Evolutionary conservation across 352 stramenopile species (phyloP).

Genomic region (Globisporangium nunn): DNA sequence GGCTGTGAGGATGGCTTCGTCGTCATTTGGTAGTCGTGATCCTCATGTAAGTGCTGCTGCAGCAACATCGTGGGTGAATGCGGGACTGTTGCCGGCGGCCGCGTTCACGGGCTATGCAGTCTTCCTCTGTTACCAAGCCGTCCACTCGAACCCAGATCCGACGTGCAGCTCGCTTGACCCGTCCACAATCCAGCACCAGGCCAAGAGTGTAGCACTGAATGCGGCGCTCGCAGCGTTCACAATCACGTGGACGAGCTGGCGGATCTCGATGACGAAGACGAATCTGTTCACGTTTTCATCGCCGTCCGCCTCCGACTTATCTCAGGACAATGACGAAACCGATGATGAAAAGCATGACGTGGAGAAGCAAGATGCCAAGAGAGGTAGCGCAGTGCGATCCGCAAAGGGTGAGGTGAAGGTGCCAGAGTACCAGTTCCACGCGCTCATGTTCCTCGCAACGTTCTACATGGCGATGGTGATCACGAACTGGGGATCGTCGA

Average conservation of each 20-base stretch:
- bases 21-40: not conserved
- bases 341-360: not conserved
- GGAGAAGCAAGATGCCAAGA: conserved; percentile 2
- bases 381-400: not conserved
- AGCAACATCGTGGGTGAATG: conserved; percentile 56
- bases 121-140: conserved; percentile 64
- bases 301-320: conserved; percentile 8
- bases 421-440: conserved; percentile 69
- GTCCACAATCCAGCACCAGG: conserved; percentile 21
- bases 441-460: conserved; percentile 65
- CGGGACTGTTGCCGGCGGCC: conserved; percentile 49
- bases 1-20: not conserved
- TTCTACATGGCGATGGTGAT: conserved; percentile 83
- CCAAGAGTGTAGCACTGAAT: conserved; percentile 40
- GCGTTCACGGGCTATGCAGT: conserved; percentile 53
- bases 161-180: conserved; percentile 28
- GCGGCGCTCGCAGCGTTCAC: conserved; percentile 29
- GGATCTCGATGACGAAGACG: conserved; percentile 56
- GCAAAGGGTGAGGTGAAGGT: conserved; percentile 15
- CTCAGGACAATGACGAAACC: conserved; percentile 6
- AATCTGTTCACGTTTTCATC: conserved; percentile 38
- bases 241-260: conserved; percentile 61
- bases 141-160: conserved; percentile 57
- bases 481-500: conserved; percentile 63
- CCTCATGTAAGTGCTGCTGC: not conserved